Evolutionary conservation across 1,139 yeast species (phyloP).

Genomic region (Zygoascus meyerae): DNA sequence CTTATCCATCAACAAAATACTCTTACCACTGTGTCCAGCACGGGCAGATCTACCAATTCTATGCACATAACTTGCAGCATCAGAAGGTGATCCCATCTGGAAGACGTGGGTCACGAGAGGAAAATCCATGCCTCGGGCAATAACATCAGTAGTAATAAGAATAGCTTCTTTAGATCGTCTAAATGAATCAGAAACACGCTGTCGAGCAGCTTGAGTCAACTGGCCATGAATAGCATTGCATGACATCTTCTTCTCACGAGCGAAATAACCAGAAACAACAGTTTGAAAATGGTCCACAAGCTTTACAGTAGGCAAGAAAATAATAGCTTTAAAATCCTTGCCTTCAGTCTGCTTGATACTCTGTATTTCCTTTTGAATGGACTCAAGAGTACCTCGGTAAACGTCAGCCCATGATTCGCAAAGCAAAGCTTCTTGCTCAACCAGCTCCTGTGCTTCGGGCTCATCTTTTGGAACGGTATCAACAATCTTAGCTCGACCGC

Average conservation of each 20-base stretch:
- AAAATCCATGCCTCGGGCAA: slow-evolving; percentile 95
- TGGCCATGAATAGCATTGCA: slow-evolving; percentile 57
- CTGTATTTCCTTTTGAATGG: slow-evolving; percentile 22
- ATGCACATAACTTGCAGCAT: slow-evolving; percentile 76
- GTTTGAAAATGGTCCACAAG: slow-evolving; percentile 54
- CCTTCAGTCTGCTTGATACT: slow-evolving; percentile 20
- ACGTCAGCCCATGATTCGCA: slow-evolving; percentile 40
- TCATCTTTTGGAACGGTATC: slow-evolving; percentile 74
- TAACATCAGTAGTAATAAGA: slow-evolving; percentile 84
- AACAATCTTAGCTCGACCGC: slow-evolving; percentile 56
- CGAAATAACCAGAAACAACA: slow-evolving; percentile 29
- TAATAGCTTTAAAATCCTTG: slow-evolving; percentile 61
- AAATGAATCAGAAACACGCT: slow-evolving; percentile 51
- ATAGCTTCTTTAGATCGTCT: slow-evolving; percentile 48
- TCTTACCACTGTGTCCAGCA: slow-evolving; percentile 72
- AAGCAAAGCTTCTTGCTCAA: slow-evolving; percentile 58
- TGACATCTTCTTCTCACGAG: slow-evolving; percentile 10
- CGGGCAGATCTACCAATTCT: slow-evolving; percentile 96
- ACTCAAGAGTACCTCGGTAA: slow-evolving; percentile 29
- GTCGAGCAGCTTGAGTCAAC: slow-evolving; percentile 60
- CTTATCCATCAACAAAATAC: slow-evolving; percentile 26
- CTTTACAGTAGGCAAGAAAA: slow-evolving; percentile 75
- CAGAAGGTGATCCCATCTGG: slow-evolving; percentile 72
- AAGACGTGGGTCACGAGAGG: slow-evolving; percentile 76
- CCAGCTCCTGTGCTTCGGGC: slow-evolving; percentile 72